phyloP scores from a whole-genome alignment of 352 stramenopile genomes.

The Lagenidium giganteum region DNA sequence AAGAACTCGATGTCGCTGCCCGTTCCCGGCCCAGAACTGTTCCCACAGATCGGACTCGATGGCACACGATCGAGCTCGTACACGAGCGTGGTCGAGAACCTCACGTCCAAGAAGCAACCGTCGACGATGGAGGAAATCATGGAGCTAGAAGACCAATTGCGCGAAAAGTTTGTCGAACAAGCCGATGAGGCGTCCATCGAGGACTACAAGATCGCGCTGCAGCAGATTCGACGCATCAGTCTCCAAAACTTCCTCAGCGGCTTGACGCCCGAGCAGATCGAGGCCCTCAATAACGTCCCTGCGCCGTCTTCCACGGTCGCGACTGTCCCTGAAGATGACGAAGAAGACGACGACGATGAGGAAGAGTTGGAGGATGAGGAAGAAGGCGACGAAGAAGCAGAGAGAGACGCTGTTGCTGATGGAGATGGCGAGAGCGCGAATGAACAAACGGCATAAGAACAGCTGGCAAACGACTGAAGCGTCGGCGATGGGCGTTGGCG shows the following conservation, averaged over 20 bases:
- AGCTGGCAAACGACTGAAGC: not conserved
- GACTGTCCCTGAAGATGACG: constrained; percentile 16
- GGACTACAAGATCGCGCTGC: constrained; percentile 60
- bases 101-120: not conserved
- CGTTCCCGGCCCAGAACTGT: not conserved
- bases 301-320: not conserved
- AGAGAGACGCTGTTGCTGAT: no score
- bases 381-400: constrained; percentile 11
- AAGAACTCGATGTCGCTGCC: not conserved
- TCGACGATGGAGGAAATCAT: constrained; percentile 26
- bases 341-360: constrained; percentile 26
- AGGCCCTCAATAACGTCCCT: constrained; percentile 4
- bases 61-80: constrained; percentile 25
- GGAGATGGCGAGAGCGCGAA: constrained; percentile 5
- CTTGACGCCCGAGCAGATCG: constrained; percentile 11
- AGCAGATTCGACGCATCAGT: constrained; percentile 49
- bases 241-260: constrained; percentile 21
- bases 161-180: constrained; percentile 55
- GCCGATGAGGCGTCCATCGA: constrained; percentile 58
- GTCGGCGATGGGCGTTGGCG: no score
- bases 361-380: constrained; percentile 18
- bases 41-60: not conserved
- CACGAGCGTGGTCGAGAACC: constrained; percentile 29
- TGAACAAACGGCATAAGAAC: not conserved
- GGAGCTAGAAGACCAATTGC: constrained; percentile 53